Evolutionary conservation across 192 early-diverging fungal genomes (phyloP).

Genomic region (Pilaira anomala): DNA sequence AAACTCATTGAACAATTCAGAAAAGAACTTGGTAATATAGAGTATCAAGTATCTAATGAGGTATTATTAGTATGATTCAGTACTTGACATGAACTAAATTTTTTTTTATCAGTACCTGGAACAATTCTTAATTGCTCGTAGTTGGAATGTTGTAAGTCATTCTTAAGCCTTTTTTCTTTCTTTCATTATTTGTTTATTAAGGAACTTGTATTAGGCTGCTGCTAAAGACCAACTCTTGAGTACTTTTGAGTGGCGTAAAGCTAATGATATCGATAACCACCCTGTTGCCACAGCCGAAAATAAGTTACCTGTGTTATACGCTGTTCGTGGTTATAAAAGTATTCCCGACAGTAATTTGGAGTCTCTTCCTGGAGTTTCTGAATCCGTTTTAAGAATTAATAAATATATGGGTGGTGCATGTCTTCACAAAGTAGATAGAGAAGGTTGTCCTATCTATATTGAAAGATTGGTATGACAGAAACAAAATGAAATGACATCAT

Average conservation of each 20-base stretch:
- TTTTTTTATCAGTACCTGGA: constrained; percentile 13
- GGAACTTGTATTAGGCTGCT: constrained; percentile 42
- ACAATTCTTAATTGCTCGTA: constrained; percentile 22
- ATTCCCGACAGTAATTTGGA: constrained; percentile 65
- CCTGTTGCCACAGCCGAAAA: constrained; percentile 57
- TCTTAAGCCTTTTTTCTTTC: neutral
- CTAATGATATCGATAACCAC: constrained; percentile 54
- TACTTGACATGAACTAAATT: neutral
- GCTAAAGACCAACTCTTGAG: constrained; percentile 57
- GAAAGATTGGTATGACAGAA: constrained; percentile 71
- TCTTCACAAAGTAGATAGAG: constrained; percentile 87
- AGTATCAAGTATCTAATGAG: constrained; percentile 6
- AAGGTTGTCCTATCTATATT: constrained; percentile 88
- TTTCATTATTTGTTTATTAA: too few species aligned
- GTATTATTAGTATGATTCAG: neutral
- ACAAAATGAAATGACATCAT: neutral
- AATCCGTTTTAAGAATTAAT: constrained; percentile 59
- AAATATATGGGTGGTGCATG: constrained; percentile 66
- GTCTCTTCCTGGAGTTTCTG: constrained; percentile 52
- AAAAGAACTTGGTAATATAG: constrained; percentile 1
- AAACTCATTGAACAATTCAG: neutral
- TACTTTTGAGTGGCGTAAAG: constrained; percentile 60
- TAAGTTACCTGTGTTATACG: constrained; percentile 58
- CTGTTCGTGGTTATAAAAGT: constrained; percentile 60
- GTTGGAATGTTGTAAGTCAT: constrained; percentile 20